phyloP scores from a whole-genome alignment of 179 eudicot genomes.

The Sideroxylon spinosum region DNA sequence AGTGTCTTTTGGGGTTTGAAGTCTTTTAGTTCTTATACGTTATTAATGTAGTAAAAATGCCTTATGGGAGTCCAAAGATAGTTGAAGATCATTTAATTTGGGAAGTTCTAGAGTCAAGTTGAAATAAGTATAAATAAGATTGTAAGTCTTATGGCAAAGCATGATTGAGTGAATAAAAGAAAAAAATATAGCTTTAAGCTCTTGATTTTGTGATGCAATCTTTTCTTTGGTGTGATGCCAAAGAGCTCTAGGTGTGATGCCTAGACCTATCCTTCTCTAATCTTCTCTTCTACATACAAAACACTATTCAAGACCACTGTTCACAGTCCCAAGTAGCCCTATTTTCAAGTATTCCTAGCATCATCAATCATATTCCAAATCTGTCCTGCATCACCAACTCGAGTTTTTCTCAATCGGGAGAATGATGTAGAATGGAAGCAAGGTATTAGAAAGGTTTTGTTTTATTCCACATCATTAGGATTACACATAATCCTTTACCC shows the following conservation, averaged over 20 bases:
- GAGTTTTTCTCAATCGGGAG: too few relatives aligned
- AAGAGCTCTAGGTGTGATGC: neutral
- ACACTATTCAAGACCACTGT: neutral
- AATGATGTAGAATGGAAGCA: too few relatives aligned
- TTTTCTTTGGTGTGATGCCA: neutral
- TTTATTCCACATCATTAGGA: too few relatives aligned
- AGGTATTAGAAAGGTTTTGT: too few relatives aligned
- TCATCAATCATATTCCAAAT: neutral
- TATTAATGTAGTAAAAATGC: too few relatives aligned
- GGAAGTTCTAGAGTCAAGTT: neutral
- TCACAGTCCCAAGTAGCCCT: neutral
- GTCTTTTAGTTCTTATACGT: too few relatives aligned
- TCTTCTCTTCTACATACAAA: neutral
- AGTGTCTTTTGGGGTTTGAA: too few relatives aligned
- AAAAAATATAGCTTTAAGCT: neutral
- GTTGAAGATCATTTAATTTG: neutral
- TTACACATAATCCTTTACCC: neutral
- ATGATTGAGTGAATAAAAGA: neutral
- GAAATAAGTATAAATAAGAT: neutral
- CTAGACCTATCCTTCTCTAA: neutral
- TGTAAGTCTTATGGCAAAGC: too few relatives aligned
- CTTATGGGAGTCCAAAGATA: neutral
- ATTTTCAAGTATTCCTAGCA: neutral
- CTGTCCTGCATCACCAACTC: neutral
- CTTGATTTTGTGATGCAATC: neutral